Conservation (phyloP, 2,329 filamentous ascomycete species). For the Calonectria henricotiae region DNA sequence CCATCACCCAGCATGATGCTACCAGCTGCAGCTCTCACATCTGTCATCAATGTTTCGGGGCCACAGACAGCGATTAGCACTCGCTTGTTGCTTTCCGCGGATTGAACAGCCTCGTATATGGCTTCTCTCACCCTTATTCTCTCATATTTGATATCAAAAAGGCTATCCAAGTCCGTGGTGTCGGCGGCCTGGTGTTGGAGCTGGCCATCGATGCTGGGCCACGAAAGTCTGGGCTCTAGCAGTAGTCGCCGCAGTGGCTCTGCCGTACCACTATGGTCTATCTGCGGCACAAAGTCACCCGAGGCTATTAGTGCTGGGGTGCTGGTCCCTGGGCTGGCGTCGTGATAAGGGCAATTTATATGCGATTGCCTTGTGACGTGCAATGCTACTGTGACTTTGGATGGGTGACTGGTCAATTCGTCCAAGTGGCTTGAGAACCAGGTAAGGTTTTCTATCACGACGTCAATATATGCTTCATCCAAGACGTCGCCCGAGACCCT, state of each 20-base stretch:
- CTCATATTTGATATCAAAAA: constrained; percentile 18
- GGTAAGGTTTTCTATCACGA: background rate
- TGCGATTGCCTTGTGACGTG: constrained; percentile 26
- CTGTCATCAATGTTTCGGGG: constrained; percentile 18
- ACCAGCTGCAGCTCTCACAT: constrained; percentile 24
- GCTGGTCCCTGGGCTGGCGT: background rate
- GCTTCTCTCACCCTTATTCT: background rate
- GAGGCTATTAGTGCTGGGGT: constrained; percentile 21
- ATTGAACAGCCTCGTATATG: background rate
- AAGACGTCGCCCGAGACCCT: background rate
- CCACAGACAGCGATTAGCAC: constrained; percentile 31
- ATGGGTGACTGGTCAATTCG: constrained; percentile 3
- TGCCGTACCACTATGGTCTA: background rate
- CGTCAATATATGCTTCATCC: background rate
- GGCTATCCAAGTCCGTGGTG: background rate
- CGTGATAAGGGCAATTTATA: background rate
- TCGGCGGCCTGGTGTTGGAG: background rate
- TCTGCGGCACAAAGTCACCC: constrained; percentile 22
- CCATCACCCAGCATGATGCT: constrained; percentile 19
- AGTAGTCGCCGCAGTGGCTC: constrained; percentile 13
- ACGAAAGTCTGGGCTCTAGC: background rate
- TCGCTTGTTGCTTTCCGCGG: constrained; percentile 1
- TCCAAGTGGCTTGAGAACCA: constrained; percentile 27
- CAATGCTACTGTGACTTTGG: constrained; percentile 10
- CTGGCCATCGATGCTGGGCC: background rate